Evolutionary conservation across 768 basidiomycete genomes (phyloP), one percentile per base, ranked within the genome.

Genomic region (Amanita subjunquillea): DNA sequence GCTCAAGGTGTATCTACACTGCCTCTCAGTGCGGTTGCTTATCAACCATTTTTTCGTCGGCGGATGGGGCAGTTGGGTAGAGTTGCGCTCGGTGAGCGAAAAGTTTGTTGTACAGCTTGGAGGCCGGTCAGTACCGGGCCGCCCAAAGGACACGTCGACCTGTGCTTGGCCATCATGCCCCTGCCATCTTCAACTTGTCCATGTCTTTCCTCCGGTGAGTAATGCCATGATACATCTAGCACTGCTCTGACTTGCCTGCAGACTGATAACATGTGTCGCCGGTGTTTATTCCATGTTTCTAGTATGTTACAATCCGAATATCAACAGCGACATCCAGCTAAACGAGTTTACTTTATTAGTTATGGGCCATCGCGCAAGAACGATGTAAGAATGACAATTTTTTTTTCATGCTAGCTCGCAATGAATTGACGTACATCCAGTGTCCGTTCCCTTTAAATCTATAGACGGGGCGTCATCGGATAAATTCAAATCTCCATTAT

Each of bases 271-370:
- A 57, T 98, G 94, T 65, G 77, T 91, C 10, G 68, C 76, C 7
- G 94, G 94, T 50, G 93, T 98, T 42, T 98, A 98, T 63, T 79
- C 86, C 22, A 92, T 92, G 77, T 97, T 96, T 65, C 72, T 97
- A 58, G 87, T 87, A 60, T 67, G 84, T 51, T 2, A 38, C 49
- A 34, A 13, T 23, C 54, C 1, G 12, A n/a, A 38, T 50, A 23
- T 27, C n/a, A 29, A 47, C 42, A 12, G 4, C 32, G 10, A 12
- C 29, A 3, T 42, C 44, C 30, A 54, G 55, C 36, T 56, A 48
- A 34, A 25, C 45, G 45, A 45, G 36, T 40, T 22, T 17, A 15
- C 38, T 40, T 22, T 17, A 15, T 27, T 57, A 91, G 90, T 66
- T 91, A 47, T 91, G 91, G 91, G 92, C 89, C 9, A 80, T 94